phyloP scores from a whole-genome alignment of 1,284 basidiomycete species.

The Ceratobasidium papillatum region DNA sequence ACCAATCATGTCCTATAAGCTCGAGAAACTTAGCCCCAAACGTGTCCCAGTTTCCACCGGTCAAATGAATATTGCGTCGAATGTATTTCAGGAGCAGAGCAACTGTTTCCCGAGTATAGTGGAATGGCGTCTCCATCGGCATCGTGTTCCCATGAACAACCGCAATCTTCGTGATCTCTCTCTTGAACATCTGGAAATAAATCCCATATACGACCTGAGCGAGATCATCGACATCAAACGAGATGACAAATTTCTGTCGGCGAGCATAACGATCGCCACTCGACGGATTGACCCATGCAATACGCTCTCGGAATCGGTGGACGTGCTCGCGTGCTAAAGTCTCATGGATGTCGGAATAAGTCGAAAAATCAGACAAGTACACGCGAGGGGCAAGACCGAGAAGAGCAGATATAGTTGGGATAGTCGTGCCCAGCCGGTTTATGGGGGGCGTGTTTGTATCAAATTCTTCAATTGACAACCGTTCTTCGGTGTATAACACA shows the following conservation, averaged over 20 bases:
- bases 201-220: slow-evolving; percentile 6
- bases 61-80: background rate
- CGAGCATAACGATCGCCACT: slow-evolving; percentile 6
- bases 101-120: slow-evolving; percentile 2
- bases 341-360: slow-evolving; percentile 14
- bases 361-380: slow-evolving; percentile 2
- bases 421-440: background rate
- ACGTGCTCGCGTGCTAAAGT: background rate
- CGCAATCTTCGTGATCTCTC: slow-evolving; percentile 47
- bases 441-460: background rate
- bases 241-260: background rate
- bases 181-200: slow-evolving; percentile 16
- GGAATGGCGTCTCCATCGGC: background rate
- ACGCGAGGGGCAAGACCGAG: slow-evolving; percentile 14
- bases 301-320: slow-evolving; percentile 5
- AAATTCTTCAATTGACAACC: background rate
- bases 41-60: background rate
- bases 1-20: background rate
- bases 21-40: background rate
- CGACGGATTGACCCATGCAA: slow-evolving; percentile 15
- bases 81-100: background rate
- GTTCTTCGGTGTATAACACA: slow-evolving; percentile 10
- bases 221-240: slow-evolving; percentile 8
- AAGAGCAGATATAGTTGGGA: background rate
- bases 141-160: slow-evolving; percentile 38